Percentiles rank a stretch among this genome's conserved stretches.
Evolutionary conservation across 306 rosid species (phyloP).

Genomic region (Hylodesmum podocarpum): DNA sequence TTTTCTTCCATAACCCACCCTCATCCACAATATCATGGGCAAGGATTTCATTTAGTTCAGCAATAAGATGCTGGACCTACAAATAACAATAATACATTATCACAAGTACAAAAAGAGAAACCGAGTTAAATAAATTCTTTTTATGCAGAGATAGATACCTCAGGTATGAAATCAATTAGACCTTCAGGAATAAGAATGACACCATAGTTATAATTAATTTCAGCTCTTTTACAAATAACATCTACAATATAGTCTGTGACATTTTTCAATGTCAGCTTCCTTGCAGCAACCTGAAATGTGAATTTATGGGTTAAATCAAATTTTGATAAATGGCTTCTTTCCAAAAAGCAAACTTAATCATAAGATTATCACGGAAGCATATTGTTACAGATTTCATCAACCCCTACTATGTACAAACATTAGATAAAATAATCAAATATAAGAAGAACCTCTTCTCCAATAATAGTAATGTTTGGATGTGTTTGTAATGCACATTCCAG

Average conservation of each 20-base stretch:
- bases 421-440: background rate
- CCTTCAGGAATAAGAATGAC: constrained; percentile 99
- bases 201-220: constrained; percentile 80
- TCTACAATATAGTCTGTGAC: constrained; percentile 93
- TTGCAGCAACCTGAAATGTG: constrained; percentile 82
- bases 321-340: background rate
- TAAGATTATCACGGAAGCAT: constrained; percentile 6
- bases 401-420: background rate
- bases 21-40: constrained; percentile 84
- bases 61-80: constrained; percentile 92
- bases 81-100: constrained; percentile 22
- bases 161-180: constrained; percentile 97
- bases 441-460: constrained; percentile 91
- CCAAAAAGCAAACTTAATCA: constrained; percentile 8
- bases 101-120: background rate
- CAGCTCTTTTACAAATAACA: constrained; percentile 75
- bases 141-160: constrained; percentile 56
- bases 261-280: constrained; percentile 91
- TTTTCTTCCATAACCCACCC: constrained; percentile 88
- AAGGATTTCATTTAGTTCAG: constrained; percentile 93
- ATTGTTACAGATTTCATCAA: background rate
- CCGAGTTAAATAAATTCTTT: background rate
- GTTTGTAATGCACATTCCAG: constrained; percentile 98
- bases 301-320: constrained; percentile 27
- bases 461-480: constrained; percentile 91